Conservation (phyloP, 192 early-diverging fungal species). For the Diversispora epigaea region DNA sequence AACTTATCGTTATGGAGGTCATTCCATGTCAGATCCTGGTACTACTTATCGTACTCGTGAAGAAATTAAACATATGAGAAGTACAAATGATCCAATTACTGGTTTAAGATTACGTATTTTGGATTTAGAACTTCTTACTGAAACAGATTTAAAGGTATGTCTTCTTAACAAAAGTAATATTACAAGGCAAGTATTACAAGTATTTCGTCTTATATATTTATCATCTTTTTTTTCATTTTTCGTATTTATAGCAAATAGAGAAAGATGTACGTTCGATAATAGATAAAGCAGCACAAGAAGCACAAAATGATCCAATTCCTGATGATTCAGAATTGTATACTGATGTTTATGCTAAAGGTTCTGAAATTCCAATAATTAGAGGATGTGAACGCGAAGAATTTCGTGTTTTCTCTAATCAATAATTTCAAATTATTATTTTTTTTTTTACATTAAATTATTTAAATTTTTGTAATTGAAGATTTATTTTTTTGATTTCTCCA, state of each 20-base stretch:
- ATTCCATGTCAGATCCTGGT: conserved; percentile 99
- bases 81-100: conserved; percentile 90
- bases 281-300: conserved; percentile 80
- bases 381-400: conserved; percentile 83
- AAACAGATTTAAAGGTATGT: conserved; percentile 82
- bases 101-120: conserved; percentile 84
- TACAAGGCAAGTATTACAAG: no score
- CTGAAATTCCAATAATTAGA: conserved; percentile 70
- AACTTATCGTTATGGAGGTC: conserved; percentile 99
- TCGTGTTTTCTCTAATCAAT: not conserved
- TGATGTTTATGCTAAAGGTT: conserved; percentile 80
- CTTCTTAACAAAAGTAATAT: no score
- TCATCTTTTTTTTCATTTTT: not conserved
- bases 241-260: conserved; percentile 59
- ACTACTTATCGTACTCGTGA: conserved; percentile 99
- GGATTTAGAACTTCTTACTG: conserved; percentile 65
- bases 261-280: conserved; percentile 86
- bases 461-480: not conserved
- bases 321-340: conserved; percentile 67
- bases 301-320: conserved; percentile 80
- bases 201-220: not conserved
- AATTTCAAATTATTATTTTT: not conserved
- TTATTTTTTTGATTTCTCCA: not conserved
- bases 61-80: conserved; percentile 98
- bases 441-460: not conserved